Percentiles rank a stretch among this genome's conserved stretches.
Conservation (phyloP, 1,284 basidiomycete species). For the Pyrrhoderma noxium region DNA sequence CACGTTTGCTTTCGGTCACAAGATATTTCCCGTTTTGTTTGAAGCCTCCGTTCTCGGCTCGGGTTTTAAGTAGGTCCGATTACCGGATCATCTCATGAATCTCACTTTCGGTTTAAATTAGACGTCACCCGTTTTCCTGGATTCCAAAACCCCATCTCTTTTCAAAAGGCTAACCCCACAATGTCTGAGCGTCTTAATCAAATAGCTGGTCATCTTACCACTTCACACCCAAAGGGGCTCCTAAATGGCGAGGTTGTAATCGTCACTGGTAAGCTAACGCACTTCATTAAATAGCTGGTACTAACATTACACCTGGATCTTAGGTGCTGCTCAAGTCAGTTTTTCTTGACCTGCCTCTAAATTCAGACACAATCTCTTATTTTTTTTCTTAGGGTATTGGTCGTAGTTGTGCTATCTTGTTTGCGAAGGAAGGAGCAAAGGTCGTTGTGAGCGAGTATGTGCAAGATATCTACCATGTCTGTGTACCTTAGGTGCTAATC, state of each 20-base stretch:
- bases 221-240: conserved; percentile 53
- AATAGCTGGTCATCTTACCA: conserved; percentile 61
- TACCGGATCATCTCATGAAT: too few relatives aligned
- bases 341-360: not conserved
- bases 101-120: too few relatives aligned
- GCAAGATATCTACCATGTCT: not conserved
- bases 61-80: too few relatives aligned
- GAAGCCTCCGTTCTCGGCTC: too few relatives aligned
- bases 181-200: conserved; percentile 67
- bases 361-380: not conserved
- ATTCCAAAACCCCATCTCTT: not conserved
- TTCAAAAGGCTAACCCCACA: not conserved
- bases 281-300: conserved; percentile 21
- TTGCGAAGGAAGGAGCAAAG: conserved; percentile 81
- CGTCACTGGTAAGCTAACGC: conserved; percentile 53
- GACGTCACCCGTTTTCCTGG: too few relatives aligned
- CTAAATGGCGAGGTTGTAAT: conserved; percentile 77
- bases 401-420: conserved; percentile 64
- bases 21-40: too few relatives aligned
- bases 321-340: conserved; percentile 68
- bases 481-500: not conserved
- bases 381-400: conserved; percentile 61
- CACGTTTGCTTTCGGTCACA: too few relatives aligned
- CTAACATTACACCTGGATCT: conserved; percentile 14
- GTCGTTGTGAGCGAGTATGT: conserved; percentile 78